Conservation (phyloP, 2,329 filamentous ascomycete genomes). For the Xylariaceae sp. region DNA sequence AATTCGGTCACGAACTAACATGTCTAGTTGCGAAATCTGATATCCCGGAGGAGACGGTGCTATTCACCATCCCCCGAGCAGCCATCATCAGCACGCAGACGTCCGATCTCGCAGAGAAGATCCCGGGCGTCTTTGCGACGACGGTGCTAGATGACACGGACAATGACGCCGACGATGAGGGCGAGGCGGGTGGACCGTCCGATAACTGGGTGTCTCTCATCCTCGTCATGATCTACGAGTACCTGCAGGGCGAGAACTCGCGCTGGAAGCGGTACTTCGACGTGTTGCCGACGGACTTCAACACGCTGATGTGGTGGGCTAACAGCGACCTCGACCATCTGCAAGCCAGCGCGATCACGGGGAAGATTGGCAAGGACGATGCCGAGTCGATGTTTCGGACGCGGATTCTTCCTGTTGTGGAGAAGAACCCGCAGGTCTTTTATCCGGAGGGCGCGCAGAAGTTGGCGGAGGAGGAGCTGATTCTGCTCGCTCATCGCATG, state of each 20-base stretch:
- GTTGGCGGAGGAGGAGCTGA: constrained; percentile 41
- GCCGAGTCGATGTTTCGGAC: constrained; percentile 64
- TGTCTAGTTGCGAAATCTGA: constrained; percentile 61
- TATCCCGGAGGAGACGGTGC: constrained; percentile 66
- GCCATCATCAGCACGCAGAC: constrained; percentile 68
- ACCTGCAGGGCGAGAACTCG: constrained; percentile 53
- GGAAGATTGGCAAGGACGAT: constrained; percentile 68
- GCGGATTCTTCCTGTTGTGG: constrained; percentile 48
- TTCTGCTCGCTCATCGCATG: constrained; percentile 66
- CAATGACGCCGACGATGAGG: constrained; percentile 37
- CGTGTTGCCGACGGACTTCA: constrained; percentile 65
- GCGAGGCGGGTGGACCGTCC: constrained; percentile 33
- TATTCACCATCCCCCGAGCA: constrained; percentile 73
- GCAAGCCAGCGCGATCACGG: constrained; percentile 68
- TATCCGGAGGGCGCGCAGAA: constrained; percentile 34
- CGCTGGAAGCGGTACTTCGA: constrained; percentile 74
- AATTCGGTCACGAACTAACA: constrained; percentile 16
- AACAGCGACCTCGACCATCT: constrained; percentile 63
- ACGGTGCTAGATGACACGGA: constrained; percentile 33
- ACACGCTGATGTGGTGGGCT: constrained; percentile 89
- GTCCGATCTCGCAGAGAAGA: constrained; percentile 57
- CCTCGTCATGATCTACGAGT: constrained; percentile 75
- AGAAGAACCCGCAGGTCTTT: constrained; percentile 43
- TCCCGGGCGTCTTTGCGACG: constrained; percentile 48
- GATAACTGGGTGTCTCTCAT: constrained; percentile 60